Evolutionary conservation across 2,329 filamentous ascomycete genomes (phyloP), one percentile per base, ranked within the genome.

Genomic region (Coniochaeta sp.): DNA sequence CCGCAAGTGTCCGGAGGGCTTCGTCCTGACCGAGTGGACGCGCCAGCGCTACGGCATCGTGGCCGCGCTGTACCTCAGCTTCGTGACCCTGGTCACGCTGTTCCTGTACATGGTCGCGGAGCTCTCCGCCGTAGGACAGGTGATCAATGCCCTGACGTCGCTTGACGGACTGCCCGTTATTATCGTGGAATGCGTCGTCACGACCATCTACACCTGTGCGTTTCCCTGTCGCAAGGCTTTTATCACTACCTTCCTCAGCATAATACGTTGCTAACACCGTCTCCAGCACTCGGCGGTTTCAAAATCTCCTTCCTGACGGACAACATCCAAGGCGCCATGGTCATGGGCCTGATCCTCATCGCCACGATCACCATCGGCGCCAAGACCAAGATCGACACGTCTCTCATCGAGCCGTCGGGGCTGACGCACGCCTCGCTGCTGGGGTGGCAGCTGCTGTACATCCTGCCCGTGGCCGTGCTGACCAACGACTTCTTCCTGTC

Each of bases 401-500:
- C 81, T 40, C 79, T 91, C 14, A 85, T 95, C 66, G 83, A 84
- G 1, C 75, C 83, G 5, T 92, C 89, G 0, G 86, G 86, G 9
- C 81, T 91, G 28, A 82, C 88, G n/a, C 78, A 91, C 52, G 67
- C 87, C 5, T 89, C 77, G 60, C 79, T 91, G 2, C 79, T 95
- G 1, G 91, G 91, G 59, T 95, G 91, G 89, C 90, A 95, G 73
- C 82, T 95, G 16, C 77, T 95, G 38, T 95, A 93, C 75, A 93
- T 95, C 65, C 81, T 95, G 1, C 89, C 91, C 0, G 82, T 95
- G 6, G 90, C 90, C 52, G 83, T 95, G 64, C 70, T 93, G 60
- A 93, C 90, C 61, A 95, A 93, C 75, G 87, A 93, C 77, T 93
- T 95, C 79, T 95, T 95, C 77, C 79, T 95, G 50, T 91, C 89